A percentile compares a stretch with the other conserved stretches of the same genome.
Conservation (phyloP, 331 rosid species). For the Malus hybrid region DNA sequence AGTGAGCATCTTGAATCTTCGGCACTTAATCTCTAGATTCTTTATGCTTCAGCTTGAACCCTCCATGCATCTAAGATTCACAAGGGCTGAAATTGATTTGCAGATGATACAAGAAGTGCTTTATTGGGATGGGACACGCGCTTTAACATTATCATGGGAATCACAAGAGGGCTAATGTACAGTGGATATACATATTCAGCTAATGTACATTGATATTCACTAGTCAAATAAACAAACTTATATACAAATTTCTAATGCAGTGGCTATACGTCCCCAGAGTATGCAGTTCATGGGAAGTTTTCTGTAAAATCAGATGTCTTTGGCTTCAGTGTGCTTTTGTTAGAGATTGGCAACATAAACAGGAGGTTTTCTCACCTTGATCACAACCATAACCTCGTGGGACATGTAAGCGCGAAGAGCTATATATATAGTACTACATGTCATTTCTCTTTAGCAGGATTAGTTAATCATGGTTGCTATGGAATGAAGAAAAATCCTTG, state of each 20-base stretch:
- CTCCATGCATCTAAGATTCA: background rate
- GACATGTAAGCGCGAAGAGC: slow-evolving; percentile 24
- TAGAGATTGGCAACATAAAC: slow-evolving; percentile 37
- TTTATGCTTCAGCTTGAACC: background rate
- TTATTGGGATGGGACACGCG: background rate
- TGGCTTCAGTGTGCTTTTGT: slow-evolving; percentile 25
- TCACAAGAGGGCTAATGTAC: slow-evolving; percentile 13
- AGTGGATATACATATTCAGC: background rate
- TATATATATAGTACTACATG: no score
- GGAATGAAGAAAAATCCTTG: background rate
- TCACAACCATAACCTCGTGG: slow-evolving; percentile 32
- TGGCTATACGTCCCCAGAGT: slow-evolving; percentile 18
- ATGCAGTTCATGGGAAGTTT: slow-evolving; percentile 20
- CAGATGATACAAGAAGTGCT: background rate
- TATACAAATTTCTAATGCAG: background rate
- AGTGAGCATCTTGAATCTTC: background rate
- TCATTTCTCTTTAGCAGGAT: background rate
- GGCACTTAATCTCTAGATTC: background rate
- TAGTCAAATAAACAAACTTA: background rate
- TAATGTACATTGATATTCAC: background rate
- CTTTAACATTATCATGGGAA: background rate
- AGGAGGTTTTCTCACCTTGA: slow-evolving; percentile 25
- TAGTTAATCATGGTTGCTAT: background rate
- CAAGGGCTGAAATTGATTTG: background rate
- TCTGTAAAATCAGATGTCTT: slow-evolving; percentile 32